Percentiles rank a stretch among this genome's conserved stretches.
Conservation (phyloP, 2,329 filamentous ascomycete genomes). For the Nannizzia gypsea region DNA sequence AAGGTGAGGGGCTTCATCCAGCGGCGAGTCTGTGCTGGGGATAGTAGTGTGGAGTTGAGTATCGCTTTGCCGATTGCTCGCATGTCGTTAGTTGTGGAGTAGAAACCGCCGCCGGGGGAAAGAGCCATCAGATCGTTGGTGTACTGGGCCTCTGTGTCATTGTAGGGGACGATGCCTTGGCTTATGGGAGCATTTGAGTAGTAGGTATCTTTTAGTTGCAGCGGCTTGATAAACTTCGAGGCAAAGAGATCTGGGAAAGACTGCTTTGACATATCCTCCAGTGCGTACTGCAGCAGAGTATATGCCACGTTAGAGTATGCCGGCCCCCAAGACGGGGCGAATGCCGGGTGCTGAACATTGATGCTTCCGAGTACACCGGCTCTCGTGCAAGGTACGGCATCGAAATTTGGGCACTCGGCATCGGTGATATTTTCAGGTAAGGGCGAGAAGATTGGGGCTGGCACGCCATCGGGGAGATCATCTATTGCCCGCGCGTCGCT, state of each 20-base stretch:
- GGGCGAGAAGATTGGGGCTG: not conserved
- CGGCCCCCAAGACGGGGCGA: constrained; percentile 16
- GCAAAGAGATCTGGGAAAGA: constrained; percentile 16
- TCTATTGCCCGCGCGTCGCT: not conserved
- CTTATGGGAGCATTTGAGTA: not conserved
- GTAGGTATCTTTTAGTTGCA: constrained; percentile 17
- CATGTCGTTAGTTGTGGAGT: constrained; percentile 26
- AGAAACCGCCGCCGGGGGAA: not conserved
- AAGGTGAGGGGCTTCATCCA: constrained; percentile 34
- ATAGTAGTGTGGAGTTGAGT: constrained; percentile 28
- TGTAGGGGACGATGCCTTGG: not conserved
- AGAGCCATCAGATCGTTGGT: not conserved
- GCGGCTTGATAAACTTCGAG: constrained; percentile 20
- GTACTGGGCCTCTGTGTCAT: not conserved
- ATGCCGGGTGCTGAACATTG: not conserved
- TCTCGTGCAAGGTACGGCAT: constrained; percentile 16
- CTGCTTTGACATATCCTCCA: constrained; percentile 25
- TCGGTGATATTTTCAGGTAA: not conserved
- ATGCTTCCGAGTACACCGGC: constrained; percentile 18
- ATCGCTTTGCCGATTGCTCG: constrained; percentile 30
- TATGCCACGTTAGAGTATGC: constrained; percentile 32
- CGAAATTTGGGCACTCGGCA: not conserved
- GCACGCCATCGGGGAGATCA: not conserved
- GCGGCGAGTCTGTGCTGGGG: constrained; percentile 23
- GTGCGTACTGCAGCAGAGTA: constrained; percentile 27